Conservation (phyloP, 371 early-diverging fungal species). For the Mortierella sp. region DNA sequence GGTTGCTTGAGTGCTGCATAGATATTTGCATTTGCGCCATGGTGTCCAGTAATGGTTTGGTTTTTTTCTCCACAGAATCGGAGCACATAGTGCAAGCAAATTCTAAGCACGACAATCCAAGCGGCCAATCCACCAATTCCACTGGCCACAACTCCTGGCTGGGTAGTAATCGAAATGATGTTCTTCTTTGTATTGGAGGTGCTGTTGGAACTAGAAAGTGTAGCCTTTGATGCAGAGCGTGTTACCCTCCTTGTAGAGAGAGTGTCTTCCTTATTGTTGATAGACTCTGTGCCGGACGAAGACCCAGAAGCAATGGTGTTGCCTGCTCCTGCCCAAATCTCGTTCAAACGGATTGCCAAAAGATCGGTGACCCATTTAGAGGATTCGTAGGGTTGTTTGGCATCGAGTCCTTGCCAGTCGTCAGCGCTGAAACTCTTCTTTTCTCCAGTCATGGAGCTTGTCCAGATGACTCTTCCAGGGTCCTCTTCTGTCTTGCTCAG, state of each 20-base stretch:
- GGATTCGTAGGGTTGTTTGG: constrained; percentile 80
- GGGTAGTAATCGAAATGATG: constrained; percentile 67
- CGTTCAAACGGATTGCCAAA: constrained; percentile 67
- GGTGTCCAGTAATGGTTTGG: constrained; percentile 71
- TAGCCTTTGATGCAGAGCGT: constrained; percentile 18
- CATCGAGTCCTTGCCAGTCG: constrained; percentile 82
- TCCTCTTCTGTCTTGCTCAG: constrained; percentile 64
- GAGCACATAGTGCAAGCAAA: constrained; percentile 63
- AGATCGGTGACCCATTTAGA: constrained; percentile 84
- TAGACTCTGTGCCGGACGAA: constrained; percentile 11
- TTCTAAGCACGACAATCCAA: constrained; percentile 61
- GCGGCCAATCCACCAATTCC: constrained; percentile 68
- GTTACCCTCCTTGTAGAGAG: constrained; percentile 26
- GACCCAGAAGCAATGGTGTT: constrained; percentile 6
- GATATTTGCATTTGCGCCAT: constrained; percentile 66
- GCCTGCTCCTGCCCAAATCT: constrained; percentile 46
- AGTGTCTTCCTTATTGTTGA: neutral
- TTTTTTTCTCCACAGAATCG: constrained; percentile 64
- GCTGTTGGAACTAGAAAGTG: neutral
- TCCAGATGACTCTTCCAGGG: constrained; percentile 83
- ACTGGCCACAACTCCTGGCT: constrained; percentile 82
- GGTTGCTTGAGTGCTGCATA: constrained; percentile 64
- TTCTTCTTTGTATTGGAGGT: constrained; percentile 7
- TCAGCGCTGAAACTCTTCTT: constrained; percentile 61
- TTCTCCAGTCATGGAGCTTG: constrained; percentile 78